phyloP scores from a whole-genome alignment of 192 early-diverging fungal species.

The Entomortierella lignicola region DNA sequence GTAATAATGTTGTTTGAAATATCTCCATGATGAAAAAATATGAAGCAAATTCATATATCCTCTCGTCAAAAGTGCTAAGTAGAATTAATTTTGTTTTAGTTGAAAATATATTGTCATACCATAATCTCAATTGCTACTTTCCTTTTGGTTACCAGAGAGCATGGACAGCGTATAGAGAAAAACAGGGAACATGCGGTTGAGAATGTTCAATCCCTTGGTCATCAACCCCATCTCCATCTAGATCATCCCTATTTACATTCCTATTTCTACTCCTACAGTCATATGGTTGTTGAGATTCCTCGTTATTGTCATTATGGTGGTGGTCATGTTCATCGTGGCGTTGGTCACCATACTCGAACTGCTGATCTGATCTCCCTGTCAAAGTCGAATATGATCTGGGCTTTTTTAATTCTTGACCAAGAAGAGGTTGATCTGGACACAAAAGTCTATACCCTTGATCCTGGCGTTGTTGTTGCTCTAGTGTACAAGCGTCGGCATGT shows the following conservation, averaged over 20 bases:
- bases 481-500: no score
- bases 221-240: background rate
- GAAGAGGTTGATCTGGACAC: background rate
- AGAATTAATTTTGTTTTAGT: background rate
- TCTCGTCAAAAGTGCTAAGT: slow-evolving; percentile 42
- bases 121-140: no score
- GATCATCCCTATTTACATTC: no score
- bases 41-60: slow-evolving; percentile 53
- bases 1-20: slow-evolving; percentile 44
- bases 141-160: slow-evolving; percentile 25
- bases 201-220: background rate
- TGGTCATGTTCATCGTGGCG: background rate
- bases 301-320: background rate
- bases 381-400: background rate
- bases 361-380: background rate
- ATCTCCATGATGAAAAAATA: slow-evolving; percentile 55
- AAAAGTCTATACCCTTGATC: background rate
- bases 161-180: slow-evolving; percentile 30
- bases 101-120: background rate
- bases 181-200: slow-evolving; percentile 1
- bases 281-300: background rate
- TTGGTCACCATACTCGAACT: background rate
- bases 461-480: background rate
- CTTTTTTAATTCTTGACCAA: background rate
- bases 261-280: background rate